phyloP scores from a whole-genome alignment of 2,329 filamentous ascomycete species.

The Teratosphaeria destructans region DNA sequence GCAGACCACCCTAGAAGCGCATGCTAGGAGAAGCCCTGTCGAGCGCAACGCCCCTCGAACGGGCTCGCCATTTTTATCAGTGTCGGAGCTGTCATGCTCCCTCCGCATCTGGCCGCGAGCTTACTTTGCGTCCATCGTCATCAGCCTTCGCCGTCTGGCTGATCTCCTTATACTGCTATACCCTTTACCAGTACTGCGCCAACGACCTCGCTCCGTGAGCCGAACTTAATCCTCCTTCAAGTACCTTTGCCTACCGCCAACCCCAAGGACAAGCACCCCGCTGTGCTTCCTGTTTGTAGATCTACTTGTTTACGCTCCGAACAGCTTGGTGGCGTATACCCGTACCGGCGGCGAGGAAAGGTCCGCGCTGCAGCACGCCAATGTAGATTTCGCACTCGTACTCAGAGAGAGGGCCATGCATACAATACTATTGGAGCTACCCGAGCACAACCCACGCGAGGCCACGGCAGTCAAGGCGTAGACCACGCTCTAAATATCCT shows the following conservation, averaged over 20 bases:
- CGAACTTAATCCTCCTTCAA: not conserved
- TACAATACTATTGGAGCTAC: conserved; percentile 10
- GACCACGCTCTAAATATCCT: not conserved
- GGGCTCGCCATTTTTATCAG: not conserved
- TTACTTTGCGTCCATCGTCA: not conserved
- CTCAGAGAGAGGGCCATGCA: conserved; percentile 17
- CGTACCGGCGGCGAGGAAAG: conserved; percentile 1
- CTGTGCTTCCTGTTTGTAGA: not conserved
- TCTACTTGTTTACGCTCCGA: not conserved
- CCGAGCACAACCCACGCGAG: not conserved
- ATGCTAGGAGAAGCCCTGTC: not conserved
- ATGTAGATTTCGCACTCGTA: conserved; percentile 11
- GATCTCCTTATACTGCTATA: not conserved
- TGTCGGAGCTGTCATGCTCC: not conserved
- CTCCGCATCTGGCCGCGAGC: not conserved
- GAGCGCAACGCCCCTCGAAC: not conserved
- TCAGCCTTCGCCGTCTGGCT: not conserved
- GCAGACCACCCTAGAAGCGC: not conserved
- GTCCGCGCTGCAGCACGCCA: conserved; percentile 9
- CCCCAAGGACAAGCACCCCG: not conserved
- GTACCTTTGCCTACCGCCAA: not conserved
- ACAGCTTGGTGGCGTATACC: conserved; percentile 1
- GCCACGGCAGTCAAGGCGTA: not conserved
- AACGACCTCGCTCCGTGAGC: not conserved
- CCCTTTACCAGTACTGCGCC: not conserved